A percentile compares a stretch with the other conserved stretches of the same genome.
These are phyloP conservation scores for Chrysanthemum seticuspe DNA, from an alignment of 129 eudicot genomes.

Conservation along the genomic window DNA sequence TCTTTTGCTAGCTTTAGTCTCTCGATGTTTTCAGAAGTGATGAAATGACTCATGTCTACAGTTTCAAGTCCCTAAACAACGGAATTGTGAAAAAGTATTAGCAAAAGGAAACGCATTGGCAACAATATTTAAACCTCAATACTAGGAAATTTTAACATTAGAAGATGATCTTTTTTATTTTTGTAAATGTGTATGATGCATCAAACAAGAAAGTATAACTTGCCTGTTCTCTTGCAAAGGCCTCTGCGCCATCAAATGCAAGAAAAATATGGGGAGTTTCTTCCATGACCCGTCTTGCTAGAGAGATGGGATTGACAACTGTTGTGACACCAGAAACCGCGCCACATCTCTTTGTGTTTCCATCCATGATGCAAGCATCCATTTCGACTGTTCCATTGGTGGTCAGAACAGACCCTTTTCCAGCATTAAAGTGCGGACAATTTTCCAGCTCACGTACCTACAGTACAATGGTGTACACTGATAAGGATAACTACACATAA, in stretches of 20 bases:
- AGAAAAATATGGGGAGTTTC: constrained; percentile 93
- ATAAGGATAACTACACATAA: neutral
- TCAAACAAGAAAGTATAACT: constrained; percentile 22
- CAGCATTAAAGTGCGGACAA: constrained; percentile 80
- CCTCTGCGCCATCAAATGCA: constrained; percentile 91
- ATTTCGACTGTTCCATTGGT: constrained; percentile 74
- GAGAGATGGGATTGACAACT: constrained; percentile 78
- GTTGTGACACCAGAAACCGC: constrained; percentile 91
- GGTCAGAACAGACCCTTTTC: constrained; percentile 84
- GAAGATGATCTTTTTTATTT: neutral
- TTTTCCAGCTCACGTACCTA: constrained; percentile 91
- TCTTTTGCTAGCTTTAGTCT: constrained; percentile 84
- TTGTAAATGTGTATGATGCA: neutral
- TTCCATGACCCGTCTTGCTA: constrained; percentile 86
- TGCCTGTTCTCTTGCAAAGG: constrained; percentile 91
- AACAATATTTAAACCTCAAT: no score
- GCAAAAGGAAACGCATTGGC: neutral
- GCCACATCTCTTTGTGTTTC: constrained; percentile 78
- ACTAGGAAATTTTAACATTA: no score
- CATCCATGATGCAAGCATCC: constrained; percentile 99
- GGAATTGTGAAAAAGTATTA: constrained; percentile 1
- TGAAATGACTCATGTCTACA: constrained; percentile 59
- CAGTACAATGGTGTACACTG: neutral
- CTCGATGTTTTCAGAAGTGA: constrained; percentile 74
- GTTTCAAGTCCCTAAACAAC: constrained; percentile 71